phyloP scores from a whole-genome alignment of 2,329 filamentous ascomycete genomes.

The Spiromastix sp. region DNA sequence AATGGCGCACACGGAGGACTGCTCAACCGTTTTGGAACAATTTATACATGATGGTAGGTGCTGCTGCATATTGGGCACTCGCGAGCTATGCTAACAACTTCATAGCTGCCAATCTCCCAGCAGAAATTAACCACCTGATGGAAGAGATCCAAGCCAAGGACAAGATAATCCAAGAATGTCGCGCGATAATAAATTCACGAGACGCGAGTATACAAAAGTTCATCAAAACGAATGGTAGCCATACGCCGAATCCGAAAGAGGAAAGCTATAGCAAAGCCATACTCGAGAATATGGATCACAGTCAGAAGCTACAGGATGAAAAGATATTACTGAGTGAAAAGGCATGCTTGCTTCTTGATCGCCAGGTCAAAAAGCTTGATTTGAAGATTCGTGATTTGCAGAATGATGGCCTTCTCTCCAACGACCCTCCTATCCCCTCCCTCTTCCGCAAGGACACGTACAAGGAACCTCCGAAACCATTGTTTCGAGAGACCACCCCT shows the following conservation, averaged over 20 bases:
- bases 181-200: conserved; percentile 45
- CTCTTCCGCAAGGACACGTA: conserved; percentile 39
- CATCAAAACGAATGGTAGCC: conserved; percentile 52
- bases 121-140: conserved; percentile 55
- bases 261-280: conserved; percentile 49
- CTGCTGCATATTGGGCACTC: background rate
- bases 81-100: conserved; percentile 5
- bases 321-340: conserved; percentile 53
- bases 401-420: conserved; percentile 48
- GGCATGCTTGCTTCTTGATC: conserved; percentile 48
- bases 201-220: conserved; percentile 56
- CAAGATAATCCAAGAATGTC: conserved; percentile 47
- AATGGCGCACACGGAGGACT: conserved; percentile 47
- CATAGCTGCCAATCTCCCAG: conserved; percentile 46
- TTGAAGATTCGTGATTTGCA: conserved; percentile 50
- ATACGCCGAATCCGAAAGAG: conserved; percentile 54
- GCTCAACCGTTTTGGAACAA: conserved; percentile 53
- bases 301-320: conserved; percentile 49
- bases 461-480: conserved; percentile 32
- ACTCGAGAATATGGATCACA: conserved; percentile 47
- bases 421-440: conserved; percentile 50
- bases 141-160: conserved; percentile 59
- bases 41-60: conserved; percentile 52
- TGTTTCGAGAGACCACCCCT: conserved; percentile 36
- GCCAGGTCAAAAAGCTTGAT: conserved; percentile 53